Percentiles rank a stretch among this genome's conserved stretches.
These are phyloP conservation scores for Amborella trichopoda DNA, from an alignment of 164 flowering plant species.

Conservation along the genomic window DNA sequence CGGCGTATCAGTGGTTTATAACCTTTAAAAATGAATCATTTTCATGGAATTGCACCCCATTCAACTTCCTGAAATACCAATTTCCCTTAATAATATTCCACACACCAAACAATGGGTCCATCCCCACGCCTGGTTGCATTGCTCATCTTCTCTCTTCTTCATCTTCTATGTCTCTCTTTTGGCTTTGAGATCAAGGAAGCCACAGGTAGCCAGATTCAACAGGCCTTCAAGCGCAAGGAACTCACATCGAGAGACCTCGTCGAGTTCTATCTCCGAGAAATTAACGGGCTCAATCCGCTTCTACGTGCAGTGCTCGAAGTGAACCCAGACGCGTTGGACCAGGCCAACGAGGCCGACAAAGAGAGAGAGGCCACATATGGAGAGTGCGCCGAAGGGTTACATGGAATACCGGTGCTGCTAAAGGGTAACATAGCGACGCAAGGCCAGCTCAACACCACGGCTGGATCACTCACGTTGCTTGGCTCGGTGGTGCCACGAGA, in stretches of 20 bases:
- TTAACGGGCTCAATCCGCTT: conserved; percentile 20
- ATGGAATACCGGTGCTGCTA: conserved; percentile 39
- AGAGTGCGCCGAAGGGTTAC: conserved; percentile 10
- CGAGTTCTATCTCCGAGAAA: conserved; percentile 20
- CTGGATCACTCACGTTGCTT: conserved; percentile 27
- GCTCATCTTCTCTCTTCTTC: too few relatives aligned
- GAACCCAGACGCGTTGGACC: conserved; percentile 29
- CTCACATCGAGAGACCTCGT: conserved; percentile 16
- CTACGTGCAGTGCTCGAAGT: conserved; percentile 31
- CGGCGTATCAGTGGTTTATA: too few relatives aligned
- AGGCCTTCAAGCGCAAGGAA: conserved; percentile 27
- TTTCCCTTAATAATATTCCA: too few relatives aligned
- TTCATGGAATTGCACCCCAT: too few relatives aligned
- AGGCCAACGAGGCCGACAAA: conserved; percentile 25
- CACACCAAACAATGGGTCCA: too few relatives aligned
- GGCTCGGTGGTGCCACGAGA: conserved; percentile 21
- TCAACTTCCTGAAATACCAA: too few relatives aligned
- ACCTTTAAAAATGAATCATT: too few relatives aligned
- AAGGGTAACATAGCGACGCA: conserved; percentile 29
- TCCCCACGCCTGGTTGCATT: too few relatives aligned
- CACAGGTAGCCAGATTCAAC: conserved; percentile 28
- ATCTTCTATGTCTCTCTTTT: too few relatives aligned
- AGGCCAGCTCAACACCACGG: conserved; percentile 25
- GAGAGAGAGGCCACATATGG: not conserved
- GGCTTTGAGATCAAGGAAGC: conserved; percentile 42